Base-by-base conservation (phyloP, 352 stramenopile genomes). In the Thraustotheca clavata region DNA sequence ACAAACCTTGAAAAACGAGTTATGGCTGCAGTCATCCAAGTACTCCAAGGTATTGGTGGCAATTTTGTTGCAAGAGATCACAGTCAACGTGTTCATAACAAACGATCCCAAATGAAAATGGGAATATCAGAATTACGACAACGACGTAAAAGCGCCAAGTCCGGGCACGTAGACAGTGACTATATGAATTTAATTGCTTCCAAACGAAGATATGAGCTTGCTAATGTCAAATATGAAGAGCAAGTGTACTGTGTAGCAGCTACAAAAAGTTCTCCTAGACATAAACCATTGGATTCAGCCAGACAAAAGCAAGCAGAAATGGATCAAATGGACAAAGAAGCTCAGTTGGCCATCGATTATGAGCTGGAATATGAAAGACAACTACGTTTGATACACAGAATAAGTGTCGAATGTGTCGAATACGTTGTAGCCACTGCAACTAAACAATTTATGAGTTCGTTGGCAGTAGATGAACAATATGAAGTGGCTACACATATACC, bases 1-100 rank as follows among this genome's bases (percentile, higher is more conserved):
- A 54, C 57, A 18, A 65, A 65, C 57, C 22, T 65, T 6, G 57
- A 65, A 33, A 65, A 65, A 46, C 57, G 57, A 8, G 57, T 43
- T 2, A 55, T 65, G 38, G 57, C 38, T 1, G 57, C 57, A 7
- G 57, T 65, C 2, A 46, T 65, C 1, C 57, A 65, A 32, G 57
- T 65, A 29, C 32, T 62, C 11, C 54, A 62, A 14, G 34, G 54
- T 16, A 49, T 5, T 8, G 54, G 57, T 16, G 57, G 57, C 24
- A 65, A 65, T 32, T 65, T 14, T 11, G 57, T 65, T 3, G n/a
- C 33, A 14, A 40, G 57, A 11, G 18, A 43, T 1, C 57, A 65
- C 27, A 26, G 33, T 31, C 26, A 29, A 7, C 36, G 47, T 46
- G 35, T 48, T 20, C 27, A 40, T 5, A 46, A 39, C n/a, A 52